A percentile compares a stretch with the other conserved stretches of the same genome.
These are phyloP conservation scores for Dictyophora rubrovolvata DNA, from an alignment of 768 basidiomycete species.

Conservation along the genomic window DNA sequence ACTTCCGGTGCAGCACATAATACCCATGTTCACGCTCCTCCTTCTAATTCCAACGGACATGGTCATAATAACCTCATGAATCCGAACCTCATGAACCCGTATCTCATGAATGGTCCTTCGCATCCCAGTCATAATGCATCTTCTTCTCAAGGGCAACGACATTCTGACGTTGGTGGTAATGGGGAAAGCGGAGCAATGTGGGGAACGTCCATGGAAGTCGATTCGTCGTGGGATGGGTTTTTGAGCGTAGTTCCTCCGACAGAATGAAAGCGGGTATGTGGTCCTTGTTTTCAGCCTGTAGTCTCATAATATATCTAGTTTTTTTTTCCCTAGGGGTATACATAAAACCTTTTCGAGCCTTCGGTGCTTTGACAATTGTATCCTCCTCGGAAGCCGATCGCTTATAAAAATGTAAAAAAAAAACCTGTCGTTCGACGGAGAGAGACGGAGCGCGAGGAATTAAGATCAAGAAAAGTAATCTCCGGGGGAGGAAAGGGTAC, in stretches of 20 bases:
- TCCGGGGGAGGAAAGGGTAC: no score
- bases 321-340: no score
- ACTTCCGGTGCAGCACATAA: no score
- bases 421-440: no score
- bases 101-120: conserved; percentile 17
- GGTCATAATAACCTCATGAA: conserved; percentile 17
- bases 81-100: conserved; percentile 19
- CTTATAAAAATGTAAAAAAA: no score
- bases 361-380: no score
- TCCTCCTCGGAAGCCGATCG: no score
- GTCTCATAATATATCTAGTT: no score
- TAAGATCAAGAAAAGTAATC: no score
- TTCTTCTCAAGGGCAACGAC: background rate
- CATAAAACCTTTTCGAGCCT: no score
- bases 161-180: background rate
- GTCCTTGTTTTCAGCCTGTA: background rate
- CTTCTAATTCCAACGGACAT: conserved; percentile 26
- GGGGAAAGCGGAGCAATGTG: conserved; percentile 44
- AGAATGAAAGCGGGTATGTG: background rate
- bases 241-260: conserved; percentile 1
- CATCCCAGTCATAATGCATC: conserved; percentile 9
- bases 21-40: no score
- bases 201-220: conserved; percentile 67
- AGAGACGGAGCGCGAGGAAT: no score
- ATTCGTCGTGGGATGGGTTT: conserved; percentile 45